phyloP scores from a whole-genome alignment of 2,329 filamentous ascomycete species.

The Daldinia sp. region DNA sequence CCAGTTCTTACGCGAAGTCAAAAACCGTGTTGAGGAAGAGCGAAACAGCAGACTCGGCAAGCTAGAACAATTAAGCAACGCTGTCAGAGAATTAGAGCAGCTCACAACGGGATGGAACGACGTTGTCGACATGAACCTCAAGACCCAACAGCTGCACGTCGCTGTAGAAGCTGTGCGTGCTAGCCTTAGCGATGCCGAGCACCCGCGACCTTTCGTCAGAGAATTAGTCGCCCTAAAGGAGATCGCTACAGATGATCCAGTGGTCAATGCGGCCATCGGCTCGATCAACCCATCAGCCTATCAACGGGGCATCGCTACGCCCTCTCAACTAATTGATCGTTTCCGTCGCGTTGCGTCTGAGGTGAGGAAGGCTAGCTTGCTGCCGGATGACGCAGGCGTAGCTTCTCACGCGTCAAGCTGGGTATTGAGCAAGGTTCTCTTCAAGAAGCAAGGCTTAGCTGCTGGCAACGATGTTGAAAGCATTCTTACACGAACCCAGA shows the following conservation, averaged over 20 bases:
- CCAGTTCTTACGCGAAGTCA: conserved; percentile 82
- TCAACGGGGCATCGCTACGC: conserved; percentile 87
- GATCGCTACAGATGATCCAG: conserved; percentile 83
- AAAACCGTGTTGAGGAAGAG: conserved; percentile 87
- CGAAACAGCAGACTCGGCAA: conserved; percentile 88
- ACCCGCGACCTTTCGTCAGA: conserved; percentile 86
- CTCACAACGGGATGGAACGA: conserved; percentile 91
- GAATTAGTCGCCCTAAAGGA: conserved; percentile 96
- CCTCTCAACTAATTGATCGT: conserved; percentile 89
- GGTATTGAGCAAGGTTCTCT: conserved; percentile 91
- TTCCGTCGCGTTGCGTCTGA: conserved; percentile 93
- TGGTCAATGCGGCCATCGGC: conserved; percentile 94
- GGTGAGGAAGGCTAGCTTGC: conserved; percentile 91
- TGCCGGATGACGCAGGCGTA: conserved; percentile 94
- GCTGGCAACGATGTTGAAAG: conserved; percentile 93
- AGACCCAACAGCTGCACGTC: conserved; percentile 95
- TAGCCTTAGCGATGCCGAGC: conserved; percentile 78
- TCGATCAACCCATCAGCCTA: conserved; percentile 95
- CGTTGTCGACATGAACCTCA: conserved; percentile 89
- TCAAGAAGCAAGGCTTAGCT: conserved; percentile 90
- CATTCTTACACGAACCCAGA: conserved; percentile 89
- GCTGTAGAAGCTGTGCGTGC: conserved; percentile 93
- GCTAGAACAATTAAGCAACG: conserved; percentile 81
- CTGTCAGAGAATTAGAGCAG: conserved; percentile 85
- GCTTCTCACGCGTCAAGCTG: conserved; percentile 93